Percentiles rank a stretch among this genome's conserved stretches.
phyloP scores from a whole-genome alignment of 75 land plant genomes.

The Sequoia sempervirens region DNA sequence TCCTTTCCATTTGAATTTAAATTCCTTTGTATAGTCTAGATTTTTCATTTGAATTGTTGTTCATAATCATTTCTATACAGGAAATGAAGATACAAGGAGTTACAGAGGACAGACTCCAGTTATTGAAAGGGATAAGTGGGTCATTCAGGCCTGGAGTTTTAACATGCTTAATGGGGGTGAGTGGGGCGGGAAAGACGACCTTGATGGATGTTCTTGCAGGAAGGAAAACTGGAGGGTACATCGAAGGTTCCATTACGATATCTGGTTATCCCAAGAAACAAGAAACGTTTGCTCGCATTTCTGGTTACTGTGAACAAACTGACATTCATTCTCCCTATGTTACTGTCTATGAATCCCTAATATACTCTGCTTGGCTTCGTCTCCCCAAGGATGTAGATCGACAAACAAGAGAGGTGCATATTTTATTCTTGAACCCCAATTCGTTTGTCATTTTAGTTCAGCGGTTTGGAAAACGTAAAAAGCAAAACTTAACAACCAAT shows the following conservation, averaged over 20 bases:
- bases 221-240: conserved; percentile 79
- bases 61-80: conserved; percentile 13
- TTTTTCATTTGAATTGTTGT: not conserved
- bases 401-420: conserved; percentile 37
- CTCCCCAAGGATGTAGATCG: conserved; percentile 21
- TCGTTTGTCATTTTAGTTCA: not conserved
- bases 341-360: too few species aligned
- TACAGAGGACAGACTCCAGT: conserved; percentile 48
- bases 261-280: conserved; percentile 75
- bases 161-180: conserved; percentile 73
- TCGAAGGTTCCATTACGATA: conserved; percentile 46
- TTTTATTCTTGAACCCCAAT: not conserved
- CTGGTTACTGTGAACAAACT: too few species aligned
- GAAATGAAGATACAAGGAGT: conserved; percentile 71
- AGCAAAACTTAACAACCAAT: not conserved
- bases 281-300: too few species aligned
- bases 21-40: not conserved
- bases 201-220: conserved; percentile 22
- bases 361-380: too few species aligned
- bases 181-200: conserved; percentile 23
- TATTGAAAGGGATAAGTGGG: conserved; percentile 50
- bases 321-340: too few species aligned
- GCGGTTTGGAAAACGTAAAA: not conserved
- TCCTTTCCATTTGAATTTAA: not conserved
- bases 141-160: conserved; percentile 72